phyloP scores from a whole-genome alignment of 2,329 filamentous ascomycete genomes.

The Phyllosticta capitalensis region DNA sequence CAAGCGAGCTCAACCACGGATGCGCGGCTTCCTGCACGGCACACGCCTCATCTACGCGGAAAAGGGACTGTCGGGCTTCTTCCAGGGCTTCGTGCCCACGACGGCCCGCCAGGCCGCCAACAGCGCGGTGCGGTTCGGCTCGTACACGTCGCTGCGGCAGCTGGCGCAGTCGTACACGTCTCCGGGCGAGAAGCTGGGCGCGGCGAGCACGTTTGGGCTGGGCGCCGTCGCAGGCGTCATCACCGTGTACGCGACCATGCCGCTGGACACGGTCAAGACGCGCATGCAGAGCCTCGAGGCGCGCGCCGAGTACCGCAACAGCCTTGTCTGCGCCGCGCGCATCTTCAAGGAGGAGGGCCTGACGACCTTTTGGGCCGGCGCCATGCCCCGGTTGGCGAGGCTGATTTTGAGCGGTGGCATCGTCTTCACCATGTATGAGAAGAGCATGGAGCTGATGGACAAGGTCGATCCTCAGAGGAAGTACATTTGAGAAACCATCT shows the following conservation, averaged over 20 bases:
- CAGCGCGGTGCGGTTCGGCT: constrained; percentile 80
- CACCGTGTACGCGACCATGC: constrained; percentile 65
- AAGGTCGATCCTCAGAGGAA: constrained; percentile 69
- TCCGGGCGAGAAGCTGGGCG: constrained; percentile 88
- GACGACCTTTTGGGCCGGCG: constrained; percentile 88
- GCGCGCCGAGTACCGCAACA: constrained; percentile 71
- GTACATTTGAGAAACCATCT: constrained; percentile 28
- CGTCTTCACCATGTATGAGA: constrained; percentile 81
- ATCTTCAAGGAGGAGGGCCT: constrained; percentile 87
- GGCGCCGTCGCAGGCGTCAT: constrained; percentile 83
- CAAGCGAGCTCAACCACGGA: constrained; percentile 72
- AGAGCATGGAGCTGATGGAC: constrained; percentile 83
- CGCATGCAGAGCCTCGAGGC: constrained; percentile 96
- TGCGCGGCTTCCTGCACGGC: constrained; percentile 88
- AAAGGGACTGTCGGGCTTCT: constrained; percentile 82
- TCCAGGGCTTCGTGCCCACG: constrained; percentile 92
- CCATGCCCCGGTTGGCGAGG: constrained; percentile 72
- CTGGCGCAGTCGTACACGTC: constrained; percentile 84
- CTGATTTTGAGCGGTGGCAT: constrained; percentile 90
- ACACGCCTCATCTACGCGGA: constrained; percentile 79
- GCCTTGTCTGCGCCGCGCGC: constrained; percentile 66
- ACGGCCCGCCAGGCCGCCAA: constrained; percentile 93
- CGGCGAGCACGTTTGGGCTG: constrained; percentile 79
- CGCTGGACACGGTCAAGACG: constrained; percentile 91
- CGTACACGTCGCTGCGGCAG: constrained; percentile 85